Conservation (phyloP, 148 eudicot genomes). For the Nepenthes gracilis region DNA sequence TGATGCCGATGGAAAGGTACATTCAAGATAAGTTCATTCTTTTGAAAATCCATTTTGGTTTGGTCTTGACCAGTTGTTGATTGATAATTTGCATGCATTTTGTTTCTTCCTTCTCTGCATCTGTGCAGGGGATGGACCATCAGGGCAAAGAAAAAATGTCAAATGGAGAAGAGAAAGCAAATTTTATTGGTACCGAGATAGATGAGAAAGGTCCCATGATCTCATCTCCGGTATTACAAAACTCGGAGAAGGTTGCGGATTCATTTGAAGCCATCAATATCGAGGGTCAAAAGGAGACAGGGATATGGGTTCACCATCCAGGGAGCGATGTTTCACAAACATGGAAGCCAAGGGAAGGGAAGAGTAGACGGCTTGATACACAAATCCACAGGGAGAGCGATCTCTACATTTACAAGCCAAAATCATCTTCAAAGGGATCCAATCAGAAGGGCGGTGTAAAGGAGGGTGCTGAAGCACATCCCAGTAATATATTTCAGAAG, state of each 20-base stretch:
- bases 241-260: conserved; percentile 30
- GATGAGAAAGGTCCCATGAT: conserved; percentile 8
- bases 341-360: conserved; percentile 91
- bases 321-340: conserved; percentile 58
- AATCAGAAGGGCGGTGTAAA: conserved; percentile 13
- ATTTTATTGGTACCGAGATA: conserved; percentile 15
- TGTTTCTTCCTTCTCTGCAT: not conserved
- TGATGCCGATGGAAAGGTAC: conserved; percentile 55
- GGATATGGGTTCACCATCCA: conserved; percentile 81
- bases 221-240: conserved; percentile 9
- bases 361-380: conserved; percentile 23
- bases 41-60: not conserved
- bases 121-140: conserved; percentile 32
- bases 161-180: conserved; percentile 12
- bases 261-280: conserved; percentile 57
- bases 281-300: conserved; percentile 64
- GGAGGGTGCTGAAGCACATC: conserved; percentile 20
- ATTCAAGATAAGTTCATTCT: not conserved
- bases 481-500: conserved; percentile 24
- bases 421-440: conserved; percentile 19
- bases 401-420: conserved; percentile 19
- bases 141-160: conserved; percentile 13
- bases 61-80: not conserved
- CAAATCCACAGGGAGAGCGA: conserved; percentile 19
- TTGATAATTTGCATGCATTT: not conserved